Base-by-base conservation (phyloP, 177 flowering plant genomes). In the Vitis hybrid region DNA sequence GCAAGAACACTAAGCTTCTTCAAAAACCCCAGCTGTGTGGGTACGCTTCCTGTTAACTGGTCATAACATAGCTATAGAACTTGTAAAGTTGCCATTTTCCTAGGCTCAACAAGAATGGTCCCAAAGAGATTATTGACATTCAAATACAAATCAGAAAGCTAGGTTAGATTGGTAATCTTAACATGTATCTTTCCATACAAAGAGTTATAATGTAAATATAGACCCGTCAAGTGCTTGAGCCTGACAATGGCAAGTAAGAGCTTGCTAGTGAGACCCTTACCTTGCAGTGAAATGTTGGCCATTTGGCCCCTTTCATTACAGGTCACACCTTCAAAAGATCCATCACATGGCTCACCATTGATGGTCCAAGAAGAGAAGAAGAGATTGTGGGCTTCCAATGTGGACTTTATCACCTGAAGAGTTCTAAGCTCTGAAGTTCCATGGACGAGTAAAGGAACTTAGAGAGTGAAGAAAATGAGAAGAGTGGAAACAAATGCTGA, bases 1-100 rank as follows among this genome's bases (percentile, higher is more conserved):
- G 86, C 83, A 67, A 88, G 77, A 67, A 88, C 87, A 60, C 21
- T 80, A 1, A 88, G 85, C 69, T 79, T 84, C 69, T 73, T 83
- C 74, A 86, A 56, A 65, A 80, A 75, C 14, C 89, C 86, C 52
- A 88, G 60, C 68, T 81, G 82, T 0, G 81, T 83, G 2, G 89
- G 91, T 76, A 88, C 79, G 79, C 88, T 84, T 69, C 89, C 91
- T 6, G 81, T 83, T 4, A 88, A 66, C 76, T 86, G 84, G 71
- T 88, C 86, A 66, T 80, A 82, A 58, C 88, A 81, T n/a, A 88
- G 89, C 83, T 88, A 88, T 81, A 88, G 51, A 70, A 88, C 92
- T 82, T 89, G 90, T 63, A 89, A 75, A 72, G 60, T 80, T 6
- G 67, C 67, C 84, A 89, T 76, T 18, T 79, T 72, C 11, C 84